A percentile compares a stretch with the other conserved stretches of the same genome.
phyloP scores from a whole-genome alignment of 495 filamentous ascomycete species.

The Hypoxylon cercidicola region DNA sequence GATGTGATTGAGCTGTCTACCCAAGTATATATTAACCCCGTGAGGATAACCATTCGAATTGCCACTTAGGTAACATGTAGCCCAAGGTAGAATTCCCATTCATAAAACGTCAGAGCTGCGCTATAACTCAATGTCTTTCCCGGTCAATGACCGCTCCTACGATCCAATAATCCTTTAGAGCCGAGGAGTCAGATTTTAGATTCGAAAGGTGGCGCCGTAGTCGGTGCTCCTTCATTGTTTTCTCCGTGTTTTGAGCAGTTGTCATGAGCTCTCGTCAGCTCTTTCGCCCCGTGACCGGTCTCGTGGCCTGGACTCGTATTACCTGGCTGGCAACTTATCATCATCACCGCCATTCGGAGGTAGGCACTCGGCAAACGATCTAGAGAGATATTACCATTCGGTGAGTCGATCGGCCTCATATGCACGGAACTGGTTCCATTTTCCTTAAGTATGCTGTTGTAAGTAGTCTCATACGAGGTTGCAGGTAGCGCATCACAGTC shows the following conservation, averaged over 20 bases:
- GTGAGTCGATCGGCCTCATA: neutral
- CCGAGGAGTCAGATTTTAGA: neutral
- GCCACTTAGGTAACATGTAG: too few relatives aligned
- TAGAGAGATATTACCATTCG: neutral
- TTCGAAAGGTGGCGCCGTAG: neutral
- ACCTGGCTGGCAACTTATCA: neutral
- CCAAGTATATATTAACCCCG: too few relatives aligned
- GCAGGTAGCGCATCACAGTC: neutral
- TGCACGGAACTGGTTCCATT: neutral
- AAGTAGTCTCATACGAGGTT: slow-evolving; percentile 1
- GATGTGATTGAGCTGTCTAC: too few relatives aligned
- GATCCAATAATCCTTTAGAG: neutral
- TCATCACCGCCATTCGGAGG: neutral
- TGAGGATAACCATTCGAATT: too few relatives aligned
- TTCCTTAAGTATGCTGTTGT: neutral
- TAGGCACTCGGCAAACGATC: neutral
- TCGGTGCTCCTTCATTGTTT: neutral
- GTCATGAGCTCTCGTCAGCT: neutral
- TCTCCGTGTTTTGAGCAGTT: neutral
- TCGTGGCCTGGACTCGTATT: neutral
- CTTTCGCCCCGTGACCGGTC: neutral
- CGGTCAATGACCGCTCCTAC: neutral
- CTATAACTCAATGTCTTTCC: too few relatives aligned
- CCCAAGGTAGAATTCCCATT: too few relatives aligned
- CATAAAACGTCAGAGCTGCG: too few relatives aligned